Evolutionary conservation across 1,139 yeast species (phyloP).

Genomic region (Suhomyces terraborum): DNA sequence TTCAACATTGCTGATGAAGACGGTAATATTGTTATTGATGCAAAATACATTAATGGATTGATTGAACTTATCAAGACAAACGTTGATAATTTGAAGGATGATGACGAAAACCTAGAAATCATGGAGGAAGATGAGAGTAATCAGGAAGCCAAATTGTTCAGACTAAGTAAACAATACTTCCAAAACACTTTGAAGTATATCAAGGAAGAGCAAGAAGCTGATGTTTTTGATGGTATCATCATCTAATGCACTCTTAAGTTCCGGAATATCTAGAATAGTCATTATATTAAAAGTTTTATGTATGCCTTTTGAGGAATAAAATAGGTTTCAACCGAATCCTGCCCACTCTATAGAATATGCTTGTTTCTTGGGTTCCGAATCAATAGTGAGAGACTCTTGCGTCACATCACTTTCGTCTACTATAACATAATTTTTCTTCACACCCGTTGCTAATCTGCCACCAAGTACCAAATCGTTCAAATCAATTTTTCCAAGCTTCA

Average conservation of each 20-base stretch:
- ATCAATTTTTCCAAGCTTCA: constrained; percentile 53
- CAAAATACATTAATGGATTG: constrained; percentile 79
- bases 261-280: too few relatives aligned
- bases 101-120: constrained; percentile 21
- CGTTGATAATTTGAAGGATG: constrained; percentile 54
- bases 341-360: constrained; percentile 79
- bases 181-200: constrained; percentile 70
- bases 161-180: constrained; percentile 45
- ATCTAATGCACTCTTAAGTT: neutral
- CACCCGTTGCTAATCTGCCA: constrained; percentile 90
- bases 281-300: too few relatives aligned
- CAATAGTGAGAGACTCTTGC: constrained; percentile 1
- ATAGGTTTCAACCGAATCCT: constrained; percentile 70
- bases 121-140: constrained; percentile 26
- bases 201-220: constrained; percentile 62
- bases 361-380: constrained; percentile 23
- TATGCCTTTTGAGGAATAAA: too few relatives aligned
- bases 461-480: constrained; percentile 69
- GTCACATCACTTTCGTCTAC: constrained; percentile 43
- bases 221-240: constrained; percentile 52
- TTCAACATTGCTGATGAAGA: constrained; percentile 83
- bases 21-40: constrained; percentile 71
- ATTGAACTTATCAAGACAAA: constrained; percentile 83
- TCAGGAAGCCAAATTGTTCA: constrained; percentile 39
- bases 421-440: constrained; percentile 81